These are phyloP conservation scores for Yamadazyma conglobata DNA, from an alignment of 1,139 yeast species.

Conservation along the genomic window DNA sequence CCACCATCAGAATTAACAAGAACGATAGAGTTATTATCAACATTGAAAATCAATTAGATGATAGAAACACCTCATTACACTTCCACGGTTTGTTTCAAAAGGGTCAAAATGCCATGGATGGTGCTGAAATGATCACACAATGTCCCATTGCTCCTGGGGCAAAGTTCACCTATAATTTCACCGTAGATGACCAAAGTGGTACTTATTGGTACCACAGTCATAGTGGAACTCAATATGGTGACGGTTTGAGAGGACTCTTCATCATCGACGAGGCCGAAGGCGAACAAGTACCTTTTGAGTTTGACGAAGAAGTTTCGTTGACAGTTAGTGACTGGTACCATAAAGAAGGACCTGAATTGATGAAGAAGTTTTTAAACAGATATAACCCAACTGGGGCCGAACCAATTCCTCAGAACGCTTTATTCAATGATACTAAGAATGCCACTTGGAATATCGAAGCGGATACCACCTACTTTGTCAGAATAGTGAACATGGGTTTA, in stretches of 20 bases:
- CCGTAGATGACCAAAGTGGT: constrained; percentile 78
- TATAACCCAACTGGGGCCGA: constrained; percentile 97
- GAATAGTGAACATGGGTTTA: constrained; percentile 80
- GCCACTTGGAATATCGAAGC: constrained; percentile 71
- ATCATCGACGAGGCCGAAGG: constrained; percentile 59
- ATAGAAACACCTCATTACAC: constrained; percentile 72
- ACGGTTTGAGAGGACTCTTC: constrained; percentile 83
- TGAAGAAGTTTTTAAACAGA: constrained; percentile 55
- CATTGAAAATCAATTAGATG: constrained; percentile 65
- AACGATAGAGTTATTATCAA: constrained; percentile 75
- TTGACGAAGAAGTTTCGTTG: constrained; percentile 72
- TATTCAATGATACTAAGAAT: constrained; percentile 77
- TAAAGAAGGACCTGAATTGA: constrained; percentile 49
- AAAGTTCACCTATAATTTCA: constrained; percentile 71
- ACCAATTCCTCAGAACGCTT: constrained; percentile 79
- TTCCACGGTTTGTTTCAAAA: constrained; percentile 91
- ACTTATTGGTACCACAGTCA: constrained; percentile 97
- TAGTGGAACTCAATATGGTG: constrained; percentile 80
- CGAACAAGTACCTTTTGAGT: constrained; percentile 42
- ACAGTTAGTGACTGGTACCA: constrained; percentile 86
- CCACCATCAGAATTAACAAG: constrained; percentile 62
- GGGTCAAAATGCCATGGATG: constrained; percentile 74
- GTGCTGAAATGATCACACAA: constrained; percentile 82
- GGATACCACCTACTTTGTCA: constrained; percentile 71
- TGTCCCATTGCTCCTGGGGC: constrained; percentile 81